Evolutionary conservation across 2,329 filamentous ascomycete genomes (phyloP).

Genomic region (Whalleya microplaca): DNA sequence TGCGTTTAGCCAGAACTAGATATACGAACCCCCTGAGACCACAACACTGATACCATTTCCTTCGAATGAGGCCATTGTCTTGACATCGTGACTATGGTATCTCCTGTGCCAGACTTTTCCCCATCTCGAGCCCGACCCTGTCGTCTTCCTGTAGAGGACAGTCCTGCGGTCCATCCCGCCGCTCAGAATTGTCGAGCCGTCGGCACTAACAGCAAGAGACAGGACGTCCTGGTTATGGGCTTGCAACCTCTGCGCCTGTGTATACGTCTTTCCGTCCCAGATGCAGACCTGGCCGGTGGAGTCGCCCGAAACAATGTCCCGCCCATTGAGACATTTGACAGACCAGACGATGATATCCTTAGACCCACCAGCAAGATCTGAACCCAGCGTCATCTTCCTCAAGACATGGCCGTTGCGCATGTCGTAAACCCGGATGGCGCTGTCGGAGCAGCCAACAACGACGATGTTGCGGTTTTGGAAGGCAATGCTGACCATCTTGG

Average conservation of each 20-base stretch:
- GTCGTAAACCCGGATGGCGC: constrained; percentile 88
- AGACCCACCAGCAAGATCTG: constrained; percentile 73
- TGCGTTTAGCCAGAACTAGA: not conserved
- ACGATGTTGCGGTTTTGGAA: constrained; percentile 85
- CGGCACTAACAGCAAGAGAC: constrained; percentile 79
- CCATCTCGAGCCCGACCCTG: constrained; percentile 70
- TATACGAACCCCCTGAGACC: constrained; percentile 79
- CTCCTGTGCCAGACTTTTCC: constrained; percentile 81
- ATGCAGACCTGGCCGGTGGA: constrained; percentile 92
- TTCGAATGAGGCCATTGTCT: constrained; percentile 90
- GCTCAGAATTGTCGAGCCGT: constrained; percentile 82
- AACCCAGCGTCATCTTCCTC: constrained; percentile 83
- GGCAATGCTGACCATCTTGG: constrained; percentile 86
- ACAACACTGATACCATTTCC: constrained; percentile 81
- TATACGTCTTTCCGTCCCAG: constrained; percentile 93
- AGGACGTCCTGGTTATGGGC: constrained; percentile 89
- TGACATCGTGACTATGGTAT: constrained; percentile 93
- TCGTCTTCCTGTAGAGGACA: constrained; percentile 74
- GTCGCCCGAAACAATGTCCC: constrained; percentile 92
- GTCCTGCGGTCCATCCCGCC: constrained; percentile 91
- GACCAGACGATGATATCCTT: constrained; percentile 93
- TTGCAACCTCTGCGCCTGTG: constrained; percentile 81
- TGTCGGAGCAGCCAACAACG: constrained; percentile 93
- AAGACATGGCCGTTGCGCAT: constrained; percentile 76
- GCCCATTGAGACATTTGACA: constrained; percentile 83